Evolutionary conservation across 768 basidiomycete genomes (phyloP).

Genomic region (Sutorius australiensis): DNA sequence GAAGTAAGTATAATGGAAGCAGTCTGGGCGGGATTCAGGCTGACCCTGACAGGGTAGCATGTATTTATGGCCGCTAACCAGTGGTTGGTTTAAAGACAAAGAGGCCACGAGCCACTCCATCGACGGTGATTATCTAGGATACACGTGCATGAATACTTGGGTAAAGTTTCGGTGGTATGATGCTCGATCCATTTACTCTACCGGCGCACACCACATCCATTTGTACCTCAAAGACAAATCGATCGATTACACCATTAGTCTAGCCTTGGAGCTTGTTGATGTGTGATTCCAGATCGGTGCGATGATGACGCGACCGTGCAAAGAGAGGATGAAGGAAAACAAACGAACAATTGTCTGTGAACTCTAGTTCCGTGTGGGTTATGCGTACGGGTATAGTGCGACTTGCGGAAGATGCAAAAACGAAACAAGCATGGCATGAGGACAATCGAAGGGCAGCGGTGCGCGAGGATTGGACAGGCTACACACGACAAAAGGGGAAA

Average conservation of each 20-base stretch:
- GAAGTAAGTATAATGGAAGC: background rate
- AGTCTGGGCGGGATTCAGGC: too few relatives aligned
- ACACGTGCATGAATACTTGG: too few relatives aligned
- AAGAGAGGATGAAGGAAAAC: background rate
- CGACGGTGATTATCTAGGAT: too few relatives aligned
- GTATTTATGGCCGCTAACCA: too few relatives aligned
- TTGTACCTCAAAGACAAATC: background rate
- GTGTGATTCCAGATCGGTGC: background rate
- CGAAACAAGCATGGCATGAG: background rate
- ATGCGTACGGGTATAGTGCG: background rate
- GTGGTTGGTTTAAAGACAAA: too few relatives aligned
- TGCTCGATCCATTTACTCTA: too few relatives aligned
- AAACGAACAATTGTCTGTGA: background rate
- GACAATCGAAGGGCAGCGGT: background rate
- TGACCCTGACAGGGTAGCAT: too few relatives aligned
- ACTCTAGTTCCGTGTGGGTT: background rate
- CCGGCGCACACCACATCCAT: background rate
- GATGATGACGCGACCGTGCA: background rate
- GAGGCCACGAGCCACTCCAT: too few relatives aligned
- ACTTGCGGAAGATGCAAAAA: background rate
- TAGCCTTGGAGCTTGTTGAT: background rate
- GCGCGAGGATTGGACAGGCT: background rate
- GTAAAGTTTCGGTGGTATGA: too few relatives aligned
- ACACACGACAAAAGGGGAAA: background rate
- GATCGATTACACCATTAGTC: background rate